Evolutionary conservation across 352 stramenopile genomes (phyloP), one percentile per base, ranked within the genome.

Genomic region (Pelagophyceae sp.): DNA sequence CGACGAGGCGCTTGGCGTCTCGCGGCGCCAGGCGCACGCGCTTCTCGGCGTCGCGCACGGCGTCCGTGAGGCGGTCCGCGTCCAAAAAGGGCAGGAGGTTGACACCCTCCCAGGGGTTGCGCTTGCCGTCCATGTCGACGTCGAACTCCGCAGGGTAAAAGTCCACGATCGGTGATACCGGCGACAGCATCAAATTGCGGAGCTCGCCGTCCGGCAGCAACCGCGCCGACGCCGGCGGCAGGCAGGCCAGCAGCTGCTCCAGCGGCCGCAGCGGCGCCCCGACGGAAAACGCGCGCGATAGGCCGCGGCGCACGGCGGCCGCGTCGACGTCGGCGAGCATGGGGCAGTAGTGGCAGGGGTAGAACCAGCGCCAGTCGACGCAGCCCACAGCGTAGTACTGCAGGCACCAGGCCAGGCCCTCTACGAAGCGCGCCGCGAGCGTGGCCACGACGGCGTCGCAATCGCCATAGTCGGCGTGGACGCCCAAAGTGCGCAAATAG

Each of bases 351-450:
- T 99, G 96, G 84, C 98, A 99, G 0, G 96, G 97, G 83, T 97
- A 99, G 82, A 98, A 99, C 97, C 97, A 99, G 61, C 95, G 90
- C 97, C 97, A 99, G 75, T 91, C 98, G 65, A 96, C 94, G 83
- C 96, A 98, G 0, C 96, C 97, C 72, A 90, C 91, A 84, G 98
- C 98, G 83, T 99, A 99, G 86, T 99, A 99, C 33, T 92, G 91
- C 82, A 99, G 92, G 81, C 97, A 97, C 97, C 97, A 99, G 83
- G 96, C 95, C 19, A 99, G 83, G 40, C 96, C 96, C 87, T 99
- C 95, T 72, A 99, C 96, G 82, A 99, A 99, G n/a, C 15, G 2
- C 3, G 61, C 61, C 5, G 15, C 29, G 29, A 71, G n/a, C 11
- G 15, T 3, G 5, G 5, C 5, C 3, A 71, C 33, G 33, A 38